Percentiles rank a stretch among this genome's conserved stretches.
These are phyloP conservation scores for Angomonas ambiguus DNA, from an alignment of 208 protist species.

Conservation along the genomic window DNA sequence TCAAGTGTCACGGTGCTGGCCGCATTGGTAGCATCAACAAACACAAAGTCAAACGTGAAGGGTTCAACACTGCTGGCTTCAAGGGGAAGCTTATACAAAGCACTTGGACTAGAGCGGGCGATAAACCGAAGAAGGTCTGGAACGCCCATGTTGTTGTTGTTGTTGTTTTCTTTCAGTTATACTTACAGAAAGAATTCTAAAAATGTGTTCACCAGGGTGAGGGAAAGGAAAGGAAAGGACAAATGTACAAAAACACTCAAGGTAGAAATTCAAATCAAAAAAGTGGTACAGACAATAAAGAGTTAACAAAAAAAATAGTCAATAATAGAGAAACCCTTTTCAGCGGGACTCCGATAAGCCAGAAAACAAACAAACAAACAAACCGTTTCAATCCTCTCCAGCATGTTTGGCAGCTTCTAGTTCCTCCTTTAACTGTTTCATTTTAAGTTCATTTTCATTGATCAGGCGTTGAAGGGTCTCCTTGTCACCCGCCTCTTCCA, in stretches of 20 bases:
- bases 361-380: too few relatives aligned
- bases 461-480: slow-evolving; percentile 26
- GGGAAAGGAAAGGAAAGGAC: too few relatives aligned
- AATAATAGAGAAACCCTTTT: too few relatives aligned
- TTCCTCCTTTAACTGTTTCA: slow-evolving; percentile 63
- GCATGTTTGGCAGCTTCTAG: slow-evolving; percentile 37
- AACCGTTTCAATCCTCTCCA: slow-evolving; percentile 15
- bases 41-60: slow-evolving; percentile 75
- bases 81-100: slow-evolving; percentile 52
- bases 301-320: too few relatives aligned
- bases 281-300: too few relatives aligned
- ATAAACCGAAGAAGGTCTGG: slow-evolving; percentile 86
- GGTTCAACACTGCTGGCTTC: slow-evolving; percentile 13
- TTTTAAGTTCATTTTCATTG: slow-evolving; percentile 61
- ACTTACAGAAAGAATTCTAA: too few relatives aligned
- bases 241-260: too few relatives aligned
- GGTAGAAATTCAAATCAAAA: too few relatives aligned
- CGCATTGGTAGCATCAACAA: slow-evolving; percentile 84
- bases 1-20: slow-evolving; percentile 69
- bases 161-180: slow-evolving; percentile 6
- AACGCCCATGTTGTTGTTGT: slow-evolving; percentile 69
- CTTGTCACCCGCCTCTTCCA: slow-evolving; percentile 25
- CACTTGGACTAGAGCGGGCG: slow-evolving; percentile 45
- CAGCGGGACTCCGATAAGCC: too few relatives aligned
- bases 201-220: too few relatives aligned